Conservation (phyloP, 1,139 yeast species). For the Geotrichum candidum region DNA sequence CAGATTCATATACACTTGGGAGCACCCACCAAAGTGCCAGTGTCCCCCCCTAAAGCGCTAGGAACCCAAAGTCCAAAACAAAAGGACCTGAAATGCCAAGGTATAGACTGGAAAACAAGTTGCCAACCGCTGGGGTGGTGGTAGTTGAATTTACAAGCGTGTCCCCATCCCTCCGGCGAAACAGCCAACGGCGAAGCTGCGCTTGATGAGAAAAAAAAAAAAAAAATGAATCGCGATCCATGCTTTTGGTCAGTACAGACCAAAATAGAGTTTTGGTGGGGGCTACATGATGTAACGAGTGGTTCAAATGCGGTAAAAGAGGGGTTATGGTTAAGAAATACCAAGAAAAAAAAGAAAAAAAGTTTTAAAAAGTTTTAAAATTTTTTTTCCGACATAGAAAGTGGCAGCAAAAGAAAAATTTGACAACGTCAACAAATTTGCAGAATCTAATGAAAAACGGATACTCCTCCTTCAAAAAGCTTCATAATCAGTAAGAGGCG, state of each 20-base stretch:
- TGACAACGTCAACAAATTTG: neutral
- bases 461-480: neutral
- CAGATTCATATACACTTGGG: neutral
- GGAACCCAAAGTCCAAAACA: no score
- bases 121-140: no score
- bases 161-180: neutral
- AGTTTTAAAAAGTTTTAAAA: no score
- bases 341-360: neutral
- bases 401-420: neutral
- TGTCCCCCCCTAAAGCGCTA: neutral
- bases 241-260: neutral
- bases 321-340: neutral
- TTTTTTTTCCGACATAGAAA: neutral
- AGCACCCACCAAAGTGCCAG: neutral
- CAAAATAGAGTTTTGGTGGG: neutral
- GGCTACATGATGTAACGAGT: neutral
- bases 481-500: neutral
- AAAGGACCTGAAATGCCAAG: no score
- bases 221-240: neutral
- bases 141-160: no score
- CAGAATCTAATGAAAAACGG: neutral
- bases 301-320: neutral
- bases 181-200: neutral
- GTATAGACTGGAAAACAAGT: no score
- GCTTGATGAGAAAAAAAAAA: neutral